Percentiles rank a stretch among this genome's conserved stretches.
These are phyloP conservation scores for Sarcodon sp. DNA, from an alignment of 768 basidiomycete genomes.

Conservation along the genomic window DNA sequence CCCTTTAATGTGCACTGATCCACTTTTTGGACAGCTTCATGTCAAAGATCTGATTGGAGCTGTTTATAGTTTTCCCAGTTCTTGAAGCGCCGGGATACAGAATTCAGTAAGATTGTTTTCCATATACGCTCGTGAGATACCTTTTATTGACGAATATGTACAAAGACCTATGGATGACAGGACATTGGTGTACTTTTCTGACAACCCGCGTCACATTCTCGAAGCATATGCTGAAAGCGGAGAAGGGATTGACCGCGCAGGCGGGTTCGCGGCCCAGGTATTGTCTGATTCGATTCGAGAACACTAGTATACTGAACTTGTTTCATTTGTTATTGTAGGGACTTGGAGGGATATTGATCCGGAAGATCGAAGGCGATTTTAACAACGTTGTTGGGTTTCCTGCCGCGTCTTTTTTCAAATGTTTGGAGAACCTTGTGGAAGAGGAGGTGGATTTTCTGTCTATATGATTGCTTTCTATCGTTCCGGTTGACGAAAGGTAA, in stretches of 20 bases:
- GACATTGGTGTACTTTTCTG: conserved; percentile 63
- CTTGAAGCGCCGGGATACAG: conserved; percentile 66
- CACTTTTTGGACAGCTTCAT: too few relatives aligned
- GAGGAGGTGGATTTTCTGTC: conserved; percentile 66
- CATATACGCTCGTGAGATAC: not conserved
- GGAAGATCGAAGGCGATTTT: conserved; percentile 83
- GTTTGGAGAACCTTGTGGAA: conserved; percentile 55
- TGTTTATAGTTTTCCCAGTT: conserved; percentile 51
- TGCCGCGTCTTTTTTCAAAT: conserved; percentile 70
- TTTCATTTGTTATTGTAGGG: conserved; percentile 32
- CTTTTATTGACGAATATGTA: not conserved
- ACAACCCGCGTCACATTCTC: conserved; percentile 44
- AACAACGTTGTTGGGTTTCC: conserved; percentile 92
- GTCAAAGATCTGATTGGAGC: too few relatives aligned
- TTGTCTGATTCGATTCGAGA: not conserved
- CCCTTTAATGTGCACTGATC: not conserved
- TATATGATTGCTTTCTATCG: conserved; percentile 1
- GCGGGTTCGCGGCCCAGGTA: conserved; percentile 92
- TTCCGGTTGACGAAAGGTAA: not conserved
- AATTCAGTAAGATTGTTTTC: conserved; percentile 34
- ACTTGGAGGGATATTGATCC: conserved; percentile 66
- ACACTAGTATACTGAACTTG: conserved; percentile 2
- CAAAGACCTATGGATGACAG: conserved; percentile 73
- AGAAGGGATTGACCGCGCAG: conserved; percentile 82
- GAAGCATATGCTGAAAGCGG: conserved; percentile 75